Base-by-base conservation (phyloP, 129 eudicot genomes). In the Rutidosis leptorrhynchoides region DNA sequence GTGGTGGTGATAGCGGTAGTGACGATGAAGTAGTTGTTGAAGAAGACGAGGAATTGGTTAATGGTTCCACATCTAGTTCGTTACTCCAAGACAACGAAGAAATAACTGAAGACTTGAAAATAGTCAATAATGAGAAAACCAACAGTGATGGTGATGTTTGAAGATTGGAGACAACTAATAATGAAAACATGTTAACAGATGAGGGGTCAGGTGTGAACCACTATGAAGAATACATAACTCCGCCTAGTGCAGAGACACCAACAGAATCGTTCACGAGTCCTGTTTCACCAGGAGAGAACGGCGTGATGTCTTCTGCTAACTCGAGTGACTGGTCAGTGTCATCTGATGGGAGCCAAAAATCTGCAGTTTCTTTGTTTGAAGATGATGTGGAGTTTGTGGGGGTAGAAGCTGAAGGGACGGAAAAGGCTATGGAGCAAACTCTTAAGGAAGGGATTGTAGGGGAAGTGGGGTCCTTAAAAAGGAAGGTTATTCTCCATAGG, bases 311-410 rank as follows among this genome's bases (percentile, higher is more conserved):
- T 0, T 60, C 45, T 9, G 43, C 45, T 29, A 33, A 27, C 19
- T 26, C 69, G 25, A 62, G 62, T 62, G 68, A 59, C 11, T 37
- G 16, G 29, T 67, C 55, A 24, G 61, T 43, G 60, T 29, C 46
- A 66, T 26, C 43, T 7, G 65, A 56, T 17, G 6, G 20, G 40
- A 55, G 64, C 61, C 74, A 69, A 37, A 68, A 69, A 46, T 69
- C 74, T 15, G 54, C 28, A 62, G 84, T 82, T 22, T 85, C 95
- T 33, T 83, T 85, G 85, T 92, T 92, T 65, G 91, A 92, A 76
- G 96, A 92, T 67, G 98, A 88, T 67, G 95, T 88, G 59, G 98
- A 92, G 81, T 92, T 92, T 74, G 90, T 88, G 5, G 98, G 96
- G 61, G 91, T 85, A 68, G 98, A 88, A 72, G 65, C 70, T 19